Base-by-base conservation (phyloP, 1,284 basidiomycete genomes). In the Fomitopsis palustris region DNA sequence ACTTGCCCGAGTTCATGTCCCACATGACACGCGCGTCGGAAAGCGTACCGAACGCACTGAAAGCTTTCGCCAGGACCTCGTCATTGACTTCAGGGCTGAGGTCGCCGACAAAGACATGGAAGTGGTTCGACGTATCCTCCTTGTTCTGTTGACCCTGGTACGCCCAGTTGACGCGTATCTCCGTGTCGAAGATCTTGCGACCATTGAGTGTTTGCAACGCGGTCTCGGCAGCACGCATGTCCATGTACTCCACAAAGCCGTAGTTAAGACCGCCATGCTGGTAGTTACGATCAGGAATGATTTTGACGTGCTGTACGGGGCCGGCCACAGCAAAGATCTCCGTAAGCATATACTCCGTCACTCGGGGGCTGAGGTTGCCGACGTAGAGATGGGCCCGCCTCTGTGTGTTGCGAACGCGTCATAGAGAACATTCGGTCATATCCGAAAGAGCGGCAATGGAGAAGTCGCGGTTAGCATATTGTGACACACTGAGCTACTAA, bases 1-100 rank as follows among this genome's bases (percentile, higher is more conserved):
- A 96, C 80, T 98, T 98, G 65, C 96, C 96, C 59, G 95, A 97
- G 79, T 96, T 96, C 93, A 97, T 96, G 75, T 99, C 96, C 95
- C 96, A 98, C 96, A 99, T 99, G 66, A 99, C 96, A 52, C 96
- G 87, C 53, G 96, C 96, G 74, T 99, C 96, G 60, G 92, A 95
- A 75, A 99, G 82, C 58, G 90, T 93, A 38, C 95, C 93, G 73
- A 98, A 98, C 41, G 93, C 92, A 66, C 86, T 87, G 79, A 99
- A 99, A 17, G 96, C 96, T 77, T 98, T 96, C 55, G 81, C 90
- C 58, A 99, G 87, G 56, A 96, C 91, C n/a, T 95, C 93, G 72
- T 99, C 96, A 74, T 95, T 98, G 70, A 99, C 95, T 73, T 99
- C 96, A 12, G 96, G 95, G 66, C 92, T 92, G 64, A 99, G 89